Evolutionary conservation across 2,329 filamentous ascomycete genomes (phyloP).

Genomic region (Ascochyta fabae): DNA sequence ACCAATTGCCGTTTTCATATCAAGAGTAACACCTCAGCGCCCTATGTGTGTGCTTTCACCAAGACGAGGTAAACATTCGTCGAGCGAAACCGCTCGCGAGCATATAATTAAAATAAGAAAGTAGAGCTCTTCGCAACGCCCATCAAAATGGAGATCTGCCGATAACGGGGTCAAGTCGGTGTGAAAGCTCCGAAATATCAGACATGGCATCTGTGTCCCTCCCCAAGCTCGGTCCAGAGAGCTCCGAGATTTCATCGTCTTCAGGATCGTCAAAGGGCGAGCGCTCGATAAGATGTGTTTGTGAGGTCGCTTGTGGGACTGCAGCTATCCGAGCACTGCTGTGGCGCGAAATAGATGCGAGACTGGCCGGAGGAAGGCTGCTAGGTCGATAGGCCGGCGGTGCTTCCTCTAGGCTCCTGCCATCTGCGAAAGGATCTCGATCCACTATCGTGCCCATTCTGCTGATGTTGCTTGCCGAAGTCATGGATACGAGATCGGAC

Average conservation of each 20-base stretch:
- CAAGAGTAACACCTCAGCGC: constrained; percentile 1
- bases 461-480: constrained; percentile 24
- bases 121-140: background rate
- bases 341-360: constrained; percentile 39
- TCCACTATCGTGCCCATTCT: constrained; percentile 20
- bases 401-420: constrained; percentile 38
- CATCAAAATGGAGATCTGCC: constrained; percentile 20
- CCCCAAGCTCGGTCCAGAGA: constrained; percentile 31
- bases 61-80: background rate
- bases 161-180: constrained; percentile 38
- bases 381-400: constrained; percentile 48
- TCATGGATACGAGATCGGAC: constrained; percentile 44
- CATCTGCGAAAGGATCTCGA: constrained; percentile 42
- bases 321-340: constrained; percentile 37
- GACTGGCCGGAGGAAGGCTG: constrained; percentile 38
- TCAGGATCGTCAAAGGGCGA: constrained; percentile 46
- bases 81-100: background rate
- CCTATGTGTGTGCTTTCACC: constrained; percentile 1
- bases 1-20: constrained; percentile 3
- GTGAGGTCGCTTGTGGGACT: constrained; percentile 23
- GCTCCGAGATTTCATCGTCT: constrained; percentile 38
- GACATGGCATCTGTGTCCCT: constrained; percentile 33
- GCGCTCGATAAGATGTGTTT: constrained; percentile 32
- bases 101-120: constrained; percentile 6
- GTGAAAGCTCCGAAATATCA: constrained; percentile 42